Evolutionary conservation across 2,329 filamentous ascomycete species (phyloP), one percentile per base, ranked within the genome.

Genomic region (Thielaviopsis euricoi): DNA sequence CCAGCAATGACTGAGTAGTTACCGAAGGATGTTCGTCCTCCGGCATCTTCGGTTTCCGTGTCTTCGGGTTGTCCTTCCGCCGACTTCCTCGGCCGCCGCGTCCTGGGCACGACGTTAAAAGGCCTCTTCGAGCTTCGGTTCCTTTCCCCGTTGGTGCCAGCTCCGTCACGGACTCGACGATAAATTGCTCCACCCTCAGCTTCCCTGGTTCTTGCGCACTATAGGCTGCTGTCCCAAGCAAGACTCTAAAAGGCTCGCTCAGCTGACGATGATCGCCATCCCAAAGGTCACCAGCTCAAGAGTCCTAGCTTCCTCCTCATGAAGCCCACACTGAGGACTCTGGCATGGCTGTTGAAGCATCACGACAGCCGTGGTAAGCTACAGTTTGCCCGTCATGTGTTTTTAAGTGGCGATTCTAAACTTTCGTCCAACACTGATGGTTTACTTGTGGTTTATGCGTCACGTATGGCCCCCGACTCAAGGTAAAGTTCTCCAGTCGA

Each of bases 61-160:
- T n/a, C n/a, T n/a, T n/a, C n/a, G n/a, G n/a, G n/a, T n/a, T n/a
- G n/a, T n/a, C n/a, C n/a, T n/a, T n/a, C n/a, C n/a, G n/a, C n/a
- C n/a, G n/a, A n/a, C n/a, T n/a, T n/a, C n/a, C n/a, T n/a, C n/a
- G n/a, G n/a, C 54, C 23, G 21, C 46, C 65, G 49, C 61, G 64
- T 66, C 71, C 71, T 73, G 67, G 69, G 71, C 66, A 72, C 60
- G 70, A 71, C 71, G 60, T 62, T 65, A 72, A 71, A 71, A 70
- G 67, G 68, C 69, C 65, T 50, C 58, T 43, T 54, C 43, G 52
- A 57, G 58, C 49, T 40, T 52, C 29, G 50, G 21, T 46, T 15
- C 26, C 46, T 25, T 19, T n/a, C 23, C 46, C 26, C 26, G 51
- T 51, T 52, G 40, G 29, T 22, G 29, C 25, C 46, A 17, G 57